Evolutionary conservation across 495 filamentous ascomycete genomes (phyloP), one percentile per base, ranked within the genome.

Genomic region (Hypomontagnella submonticulosa): DNA sequence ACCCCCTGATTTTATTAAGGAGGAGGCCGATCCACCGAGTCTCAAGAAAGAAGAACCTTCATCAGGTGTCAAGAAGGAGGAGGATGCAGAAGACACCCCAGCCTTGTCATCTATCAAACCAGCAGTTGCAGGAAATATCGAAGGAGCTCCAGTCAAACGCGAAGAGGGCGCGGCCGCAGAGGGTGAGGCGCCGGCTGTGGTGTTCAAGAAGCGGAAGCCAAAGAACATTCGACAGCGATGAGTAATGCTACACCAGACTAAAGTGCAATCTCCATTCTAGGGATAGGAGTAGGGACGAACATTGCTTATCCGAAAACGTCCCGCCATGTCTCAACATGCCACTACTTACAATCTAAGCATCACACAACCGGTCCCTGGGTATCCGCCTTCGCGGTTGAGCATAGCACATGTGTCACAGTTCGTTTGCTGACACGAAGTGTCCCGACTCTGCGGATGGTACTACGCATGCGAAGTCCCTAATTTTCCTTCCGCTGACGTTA

Each of bases 181-280:
- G 23, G 27, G 50, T 7, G 32, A 44, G 18, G 57, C 51, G 1
- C 57, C 76, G 1, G 63, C 71, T 0, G 82, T 94, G 15, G 78
- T 95, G 10, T 97, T 97, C 80, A 97, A 96, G 78, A 96, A 96
- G 77, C 86, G 93, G 63, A 97, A 95, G 72, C 83, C 89, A 0
- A 96, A 93, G 74, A 85, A 87, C 32, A 85, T 90, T 67, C 83
- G 86, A 36, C 85, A 87, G 44, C 80, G 78, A 69, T 82, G 37
- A 69, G 13, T 43, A 16, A 15, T 16, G 30, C 36, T 63, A 3
- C 13, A 40, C 19, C 15, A 37, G 23, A 27, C 23, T 6, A 6
- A 2, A 27, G 23, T n/a, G 23, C 23, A 27, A n/a, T n/a, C n/a
- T 27, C 23, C 23, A 27, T 27, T 27, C 23, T 6, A 27, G 23